Percentiles rank a stretch among this genome's conserved stretches.
Evolutionary conservation across 75 land plant species (phyloP).

Genomic region (Isoetes taiwanensis): DNA sequence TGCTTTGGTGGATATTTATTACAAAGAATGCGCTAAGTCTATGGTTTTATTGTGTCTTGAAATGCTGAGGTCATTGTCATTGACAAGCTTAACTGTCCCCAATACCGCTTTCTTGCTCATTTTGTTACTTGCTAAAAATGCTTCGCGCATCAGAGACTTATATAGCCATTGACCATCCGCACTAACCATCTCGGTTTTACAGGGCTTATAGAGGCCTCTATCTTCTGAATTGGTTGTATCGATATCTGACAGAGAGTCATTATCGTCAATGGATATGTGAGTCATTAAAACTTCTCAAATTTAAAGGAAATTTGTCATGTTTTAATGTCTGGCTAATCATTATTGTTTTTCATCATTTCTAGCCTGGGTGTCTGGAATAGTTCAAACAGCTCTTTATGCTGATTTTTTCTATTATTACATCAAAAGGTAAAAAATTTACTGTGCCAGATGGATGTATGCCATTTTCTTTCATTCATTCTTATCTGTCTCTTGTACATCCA

Average conservation of each 20-base stretch:
- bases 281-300: too few species aligned
- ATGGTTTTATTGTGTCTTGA: not conserved
- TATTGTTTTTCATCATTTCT: not conserved
- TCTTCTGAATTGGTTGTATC: conserved; percentile 83
- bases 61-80: not conserved
- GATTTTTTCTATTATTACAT: conserved; percentile 86
- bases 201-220: conserved; percentile 92
- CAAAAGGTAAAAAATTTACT: conserved; percentile 32
- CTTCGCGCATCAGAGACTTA: too few species aligned
- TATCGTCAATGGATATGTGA: conserved; percentile 73
- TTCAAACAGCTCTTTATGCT: conserved; percentile 71
- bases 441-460: not conserved
- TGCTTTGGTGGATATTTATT: not conserved
- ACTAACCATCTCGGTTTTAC: not conserved
- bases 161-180: too few species aligned
- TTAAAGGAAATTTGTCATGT: not conserved
- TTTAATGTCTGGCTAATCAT: not conserved
- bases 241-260: conserved; percentile 63
- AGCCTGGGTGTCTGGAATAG: conserved; percentile 77
- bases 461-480: not conserved
- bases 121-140: too few species aligned
- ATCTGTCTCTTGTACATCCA: not conserved
- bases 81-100: not conserved
- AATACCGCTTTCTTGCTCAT: conserved; percentile 13
- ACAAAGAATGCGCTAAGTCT: not conserved